Evolutionary conservation across 305 asterid genomes (phyloP).

Genomic region (Vinca major): DNA sequence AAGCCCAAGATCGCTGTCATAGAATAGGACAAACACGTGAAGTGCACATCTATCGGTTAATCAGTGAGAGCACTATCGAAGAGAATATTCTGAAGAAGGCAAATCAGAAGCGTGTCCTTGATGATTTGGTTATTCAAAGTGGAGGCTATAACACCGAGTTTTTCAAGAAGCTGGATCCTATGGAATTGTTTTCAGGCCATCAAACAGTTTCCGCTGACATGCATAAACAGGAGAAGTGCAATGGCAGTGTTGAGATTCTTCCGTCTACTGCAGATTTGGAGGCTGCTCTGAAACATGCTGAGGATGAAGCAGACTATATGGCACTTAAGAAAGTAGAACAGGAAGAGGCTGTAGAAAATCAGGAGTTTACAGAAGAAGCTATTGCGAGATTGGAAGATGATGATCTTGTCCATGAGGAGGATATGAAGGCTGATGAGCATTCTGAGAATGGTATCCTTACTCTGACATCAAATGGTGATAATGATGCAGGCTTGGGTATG

Average conservation of each 20-base stretch:
- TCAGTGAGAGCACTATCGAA: conserved; percentile 95
- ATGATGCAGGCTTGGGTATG: background rate
- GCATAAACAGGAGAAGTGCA: conserved; percentile 36
- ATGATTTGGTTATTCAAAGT: conserved; percentile 90
- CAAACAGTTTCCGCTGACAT: conserved; percentile 28
- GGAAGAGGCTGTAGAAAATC: conserved; percentile 99
- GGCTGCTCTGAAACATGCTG: conserved; percentile 95
- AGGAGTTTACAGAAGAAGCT: conserved; percentile 94
- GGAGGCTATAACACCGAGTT: conserved; percentile 95
- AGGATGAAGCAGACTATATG: conserved; percentile 99
- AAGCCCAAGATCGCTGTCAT: conserved; percentile 99
- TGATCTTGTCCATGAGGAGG: conserved; percentile 81
- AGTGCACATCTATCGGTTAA: conserved; percentile 89
- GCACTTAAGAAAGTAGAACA: conserved; percentile 96
- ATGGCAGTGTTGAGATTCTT: conserved; percentile 39
- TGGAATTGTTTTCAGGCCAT: conserved; percentile 84
- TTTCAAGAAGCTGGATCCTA: conserved; percentile 87
- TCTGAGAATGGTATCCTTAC: conserved; percentile 35
- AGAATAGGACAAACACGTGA: conserved; percentile 99
- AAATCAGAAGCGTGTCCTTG: conserved; percentile 95
- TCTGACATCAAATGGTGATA: background rate
- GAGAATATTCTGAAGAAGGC: conserved; percentile 96
- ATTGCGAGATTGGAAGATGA: conserved; percentile 83
- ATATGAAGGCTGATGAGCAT: conserved; percentile 57
- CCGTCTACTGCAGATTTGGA: conserved; percentile 84